Percentiles rank a stretch among this genome's conserved stretches.
These are phyloP conservation scores for Physcomitrellopsis africana DNA, from an alignment of 225 moss, liverwort and hornwort genomes.

Conservation along the genomic window DNA sequence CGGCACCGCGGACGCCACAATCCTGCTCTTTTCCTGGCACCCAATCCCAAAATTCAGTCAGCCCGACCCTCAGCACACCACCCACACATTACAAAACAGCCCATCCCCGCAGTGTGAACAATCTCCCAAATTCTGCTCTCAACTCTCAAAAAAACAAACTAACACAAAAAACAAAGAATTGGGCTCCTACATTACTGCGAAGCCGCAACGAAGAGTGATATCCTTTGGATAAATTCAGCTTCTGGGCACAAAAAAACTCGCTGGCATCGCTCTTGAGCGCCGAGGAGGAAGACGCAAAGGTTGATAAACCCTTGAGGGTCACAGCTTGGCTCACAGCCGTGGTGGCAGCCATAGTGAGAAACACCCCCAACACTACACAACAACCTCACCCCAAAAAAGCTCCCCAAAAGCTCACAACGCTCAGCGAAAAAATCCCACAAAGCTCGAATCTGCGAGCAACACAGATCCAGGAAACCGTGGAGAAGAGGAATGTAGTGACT, in stretches of 20 bases:
- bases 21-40: constrained; percentile 32
- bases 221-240: constrained; percentile 19
- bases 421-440: too few relatives aligned
- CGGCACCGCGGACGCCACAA: constrained; percentile 27
- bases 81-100: background rate
- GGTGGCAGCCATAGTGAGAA: constrained; percentile 39
- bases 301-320: constrained; percentile 13
- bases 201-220: constrained; percentile 6
- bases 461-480: background rate
- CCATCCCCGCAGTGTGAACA: background rate
- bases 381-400: background rate
- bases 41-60: background rate
- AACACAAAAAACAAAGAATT: background rate
- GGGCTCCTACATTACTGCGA: constrained; percentile 30
- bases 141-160: background rate
- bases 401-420: background rate
- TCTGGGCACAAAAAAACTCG: constrained; percentile 17
- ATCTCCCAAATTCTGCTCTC: background rate
- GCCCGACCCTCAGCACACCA: background rate
- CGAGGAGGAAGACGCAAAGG: background rate
- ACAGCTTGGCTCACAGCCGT: constrained; percentile 25
- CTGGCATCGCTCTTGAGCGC: constrained; percentile 1
- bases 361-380: background rate
- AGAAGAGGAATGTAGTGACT: background rate
- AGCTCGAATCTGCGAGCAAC: too few relatives aligned